Conservation (phyloP, 805 yeast species). For the Kluyveromyces starmeri region DNA sequence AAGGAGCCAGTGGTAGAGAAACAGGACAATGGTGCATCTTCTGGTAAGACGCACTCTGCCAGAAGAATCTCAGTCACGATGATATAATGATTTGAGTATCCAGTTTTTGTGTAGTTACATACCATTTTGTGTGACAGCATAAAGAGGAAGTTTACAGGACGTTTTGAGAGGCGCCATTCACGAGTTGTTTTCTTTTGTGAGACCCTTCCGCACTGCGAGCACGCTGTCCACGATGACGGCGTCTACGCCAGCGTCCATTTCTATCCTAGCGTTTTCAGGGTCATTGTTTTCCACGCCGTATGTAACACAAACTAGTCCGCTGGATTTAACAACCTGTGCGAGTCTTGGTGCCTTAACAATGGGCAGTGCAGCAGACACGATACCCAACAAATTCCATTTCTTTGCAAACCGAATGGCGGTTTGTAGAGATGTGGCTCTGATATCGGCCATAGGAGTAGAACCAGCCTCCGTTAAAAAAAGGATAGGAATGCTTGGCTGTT, state of each 20-base stretch:
- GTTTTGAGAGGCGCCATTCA: too few species aligned
- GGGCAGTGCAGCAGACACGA: constrained; percentile 83
- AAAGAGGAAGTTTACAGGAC: too few species aligned
- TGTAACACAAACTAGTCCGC: constrained; percentile 88
- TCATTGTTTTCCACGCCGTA: constrained; percentile 80
- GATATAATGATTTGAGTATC: constrained; percentile 7
- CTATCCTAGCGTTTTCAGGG: constrained; percentile 74
- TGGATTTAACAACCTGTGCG: constrained; percentile 81
- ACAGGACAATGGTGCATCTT: neutral
- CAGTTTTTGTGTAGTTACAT: too few species aligned
- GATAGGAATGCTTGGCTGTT: constrained; percentile 90
- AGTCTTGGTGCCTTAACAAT: constrained; percentile 83
- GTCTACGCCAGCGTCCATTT: constrained; percentile 91
- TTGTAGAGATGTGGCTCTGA: constrained; percentile 79
- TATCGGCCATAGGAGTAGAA: constrained; percentile 76
- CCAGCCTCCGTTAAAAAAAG: constrained; percentile 87
- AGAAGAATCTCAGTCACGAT: constrained; percentile 12
- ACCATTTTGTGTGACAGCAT: too few species aligned
- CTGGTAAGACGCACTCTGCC: constrained; percentile 3
- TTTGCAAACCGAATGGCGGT: constrained; percentile 86
- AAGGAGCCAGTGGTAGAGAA: neutral
- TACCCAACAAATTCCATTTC: constrained; percentile 85
- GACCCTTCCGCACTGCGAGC: constrained; percentile 80
- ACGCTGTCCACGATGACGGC: constrained; percentile 98
- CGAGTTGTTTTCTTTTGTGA: constrained; percentile 32